Evolutionary conservation across 1,139 yeast species (phyloP), one percentile per base, ranked within the genome.

Genomic region (Candida sp.): DNA sequence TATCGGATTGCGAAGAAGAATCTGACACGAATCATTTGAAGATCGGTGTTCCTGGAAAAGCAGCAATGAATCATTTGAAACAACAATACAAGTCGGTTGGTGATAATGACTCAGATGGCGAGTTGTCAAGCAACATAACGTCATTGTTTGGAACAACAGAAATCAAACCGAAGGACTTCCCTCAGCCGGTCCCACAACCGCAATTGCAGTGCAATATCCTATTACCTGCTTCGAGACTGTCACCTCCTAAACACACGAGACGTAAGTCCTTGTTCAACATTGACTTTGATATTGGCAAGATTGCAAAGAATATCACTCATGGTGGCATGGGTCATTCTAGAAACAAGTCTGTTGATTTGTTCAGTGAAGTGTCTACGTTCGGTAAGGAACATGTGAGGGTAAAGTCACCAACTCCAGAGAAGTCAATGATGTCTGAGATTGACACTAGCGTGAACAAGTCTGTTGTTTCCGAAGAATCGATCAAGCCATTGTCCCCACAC

Each of bases 221-320:
- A 5, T 23, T 35, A 31, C 31, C 46, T 17, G 17, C 17, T 11
- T 31, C 44, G n/a, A 41, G 34, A 41, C 11, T 50, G 5, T 63
- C 75, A 8, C 77, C 78, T 4, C 59, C 61, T 46, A 67, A 71
- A 47, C 81, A 77, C 50, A 59, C 68, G 17, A 72, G 81, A 43
- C 73, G 72, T 46, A 69, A 69, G 49, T 75, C 80, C 3, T 66
- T 76, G 75, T 72, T 68, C 50, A 67, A 67, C 48, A 74, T 77
- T 44, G 71, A 73, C 38, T 70, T 73, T 49, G 61, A 67, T 45
- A 46, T 27, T 47, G 43, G 33, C 25, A 37, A 31, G n/a, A 4
- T 23, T 38, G 30, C 38, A 3, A 42, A 39, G 26, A 26, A 26
- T 33, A 5, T 31, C 7, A 23, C 25, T 8, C 26, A 12, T n/a